Conservation (phyloP, 768 basidiomycete genomes). For the Pleurotus cornucopiae region DNA sequence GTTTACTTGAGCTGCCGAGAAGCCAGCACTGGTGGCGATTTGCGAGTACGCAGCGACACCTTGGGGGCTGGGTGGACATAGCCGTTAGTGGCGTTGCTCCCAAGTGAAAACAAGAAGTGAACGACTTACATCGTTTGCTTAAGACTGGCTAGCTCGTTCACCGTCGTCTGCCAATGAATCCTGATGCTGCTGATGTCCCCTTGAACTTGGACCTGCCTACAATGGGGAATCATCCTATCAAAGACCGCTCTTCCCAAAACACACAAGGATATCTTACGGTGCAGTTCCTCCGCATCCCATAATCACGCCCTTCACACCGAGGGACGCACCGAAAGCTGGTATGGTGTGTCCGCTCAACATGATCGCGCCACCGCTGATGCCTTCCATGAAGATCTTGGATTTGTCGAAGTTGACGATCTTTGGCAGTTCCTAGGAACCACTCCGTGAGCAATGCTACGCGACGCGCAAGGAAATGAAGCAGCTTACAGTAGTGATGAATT, state of each 20-base stretch:
- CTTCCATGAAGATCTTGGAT: constrained; percentile 21
- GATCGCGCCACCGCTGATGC: constrained; percentile 23
- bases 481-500: constrained; percentile 18
- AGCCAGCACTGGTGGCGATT: constrained; percentile 15
- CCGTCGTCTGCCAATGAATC: constrained; percentile 22
- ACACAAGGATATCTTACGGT: constrained; percentile 12
- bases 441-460: not conserved
- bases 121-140: constrained; percentile 16
- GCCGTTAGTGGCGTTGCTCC: not conserved
- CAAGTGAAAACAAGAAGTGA: not conserved
- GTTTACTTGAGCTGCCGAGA: constrained; percentile 13
- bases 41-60: constrained; percentile 18
- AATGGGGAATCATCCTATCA: not conserved
- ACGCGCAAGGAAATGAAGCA: not conserved
- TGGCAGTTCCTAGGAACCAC: constrained; percentile 13
- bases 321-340: constrained; percentile 19
- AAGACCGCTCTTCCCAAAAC: not conserved
- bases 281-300: constrained; percentile 21
- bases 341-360: constrained; percentile 20
- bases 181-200: constrained; percentile 19
- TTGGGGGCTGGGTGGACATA: not conserved
- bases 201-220: constrained; percentile 20
- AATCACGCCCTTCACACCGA: constrained; percentile 19
- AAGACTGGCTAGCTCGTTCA: constrained; percentile 17
- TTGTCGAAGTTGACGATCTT: constrained; percentile 22